These are phyloP conservation scores for Colletotrichum sansevieriae DNA, from an alignment of 2,329 filamentous ascomycete genomes.

Conservation along the genomic window DNA sequence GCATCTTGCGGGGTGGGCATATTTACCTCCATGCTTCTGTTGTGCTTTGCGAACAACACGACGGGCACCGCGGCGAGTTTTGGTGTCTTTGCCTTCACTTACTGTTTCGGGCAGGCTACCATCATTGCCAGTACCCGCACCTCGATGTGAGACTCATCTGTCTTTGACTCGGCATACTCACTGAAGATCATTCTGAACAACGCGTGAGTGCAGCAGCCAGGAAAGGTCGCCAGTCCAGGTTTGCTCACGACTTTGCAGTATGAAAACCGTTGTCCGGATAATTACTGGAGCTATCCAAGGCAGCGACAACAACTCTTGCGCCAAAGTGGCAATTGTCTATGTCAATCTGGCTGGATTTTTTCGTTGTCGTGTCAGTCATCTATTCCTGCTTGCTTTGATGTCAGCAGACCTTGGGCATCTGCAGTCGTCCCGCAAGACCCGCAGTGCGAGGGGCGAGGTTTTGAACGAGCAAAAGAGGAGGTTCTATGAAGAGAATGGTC, in stretches of 20 bases:
- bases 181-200: constrained; percentile 74
- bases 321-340: constrained; percentile 67
- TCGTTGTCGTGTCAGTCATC: constrained; percentile 58
- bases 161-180: constrained; percentile 71
- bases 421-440: constrained; percentile 70
- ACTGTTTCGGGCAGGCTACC: constrained; percentile 66
- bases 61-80: constrained; percentile 70
- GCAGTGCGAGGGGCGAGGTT: constrained; percentile 58
- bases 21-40: constrained; percentile 62
- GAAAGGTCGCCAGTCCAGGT: too few species aligned
- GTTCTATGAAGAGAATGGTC: constrained; percentile 51
- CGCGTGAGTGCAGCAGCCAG: constrained; percentile 24
- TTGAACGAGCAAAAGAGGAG: constrained; percentile 51
- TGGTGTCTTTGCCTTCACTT: constrained; percentile 69
- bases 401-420: constrained; percentile 59
- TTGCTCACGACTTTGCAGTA: constrained; percentile 50
- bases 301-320: constrained; percentile 66
- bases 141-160: constrained; percentile 69
- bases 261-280: constrained; percentile 71
- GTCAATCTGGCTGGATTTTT: constrained; percentile 63
- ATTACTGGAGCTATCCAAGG: constrained; percentile 71
- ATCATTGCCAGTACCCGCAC: constrained; percentile 74
- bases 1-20: constrained; percentile 60
- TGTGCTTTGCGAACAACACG: constrained; percentile 63
- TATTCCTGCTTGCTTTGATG: constrained; percentile 53